Conservation (phyloP, 106 monocot genomes). For the Dioscorea zingiberensis region DNA sequence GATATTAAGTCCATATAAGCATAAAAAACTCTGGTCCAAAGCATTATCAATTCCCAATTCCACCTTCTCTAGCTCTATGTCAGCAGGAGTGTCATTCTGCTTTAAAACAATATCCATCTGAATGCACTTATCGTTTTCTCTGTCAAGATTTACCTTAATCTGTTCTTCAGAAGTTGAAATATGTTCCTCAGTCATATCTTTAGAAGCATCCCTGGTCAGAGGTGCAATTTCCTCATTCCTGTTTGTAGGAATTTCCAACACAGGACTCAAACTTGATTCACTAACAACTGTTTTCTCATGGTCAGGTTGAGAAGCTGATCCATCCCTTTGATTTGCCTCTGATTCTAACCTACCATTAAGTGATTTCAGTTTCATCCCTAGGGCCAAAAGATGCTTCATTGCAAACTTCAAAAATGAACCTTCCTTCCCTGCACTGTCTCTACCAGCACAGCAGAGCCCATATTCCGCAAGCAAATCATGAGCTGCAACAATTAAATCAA, state of each 20-base stretch:
- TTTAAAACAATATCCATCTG: slow-evolving; percentile 17
- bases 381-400: slow-evolving; percentile 86
- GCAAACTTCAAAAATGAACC: slow-evolving; percentile 89
- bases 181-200: slow-evolving; percentile 14
- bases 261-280: slow-evolving; percentile 10
- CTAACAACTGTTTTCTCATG: background rate
- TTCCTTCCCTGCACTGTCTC: slow-evolving; percentile 78
- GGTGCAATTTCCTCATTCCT: slow-evolving; percentile 32
- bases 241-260: slow-evolving; percentile 24
- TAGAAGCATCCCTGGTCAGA: slow-evolving; percentile 24
- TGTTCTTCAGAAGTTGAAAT: slow-evolving; percentile 15
- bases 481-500: slow-evolving; percentile 77
- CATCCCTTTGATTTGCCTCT: slow-evolving; percentile 8
- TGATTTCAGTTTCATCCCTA: slow-evolving; percentile 85
- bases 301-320: slow-evolving; percentile 3
- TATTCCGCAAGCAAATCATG: slow-evolving; percentile 96
- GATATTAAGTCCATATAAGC: slow-evolving; percentile 92
- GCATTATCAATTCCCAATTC: slow-evolving; percentile 81
- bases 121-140: slow-evolving; percentile 10
- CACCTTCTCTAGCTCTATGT: slow-evolving; percentile 60
- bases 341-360: slow-evolving; percentile 25
- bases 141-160: slow-evolving; percentile 17
- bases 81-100: slow-evolving; percentile 6
- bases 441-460: slow-evolving; percentile 97
- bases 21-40: slow-evolving; percentile 92